Percentiles rank a stretch among this genome's conserved stretches.
Conservation (phyloP, 345 rosid species). For the Sapria himalayana region DNA sequence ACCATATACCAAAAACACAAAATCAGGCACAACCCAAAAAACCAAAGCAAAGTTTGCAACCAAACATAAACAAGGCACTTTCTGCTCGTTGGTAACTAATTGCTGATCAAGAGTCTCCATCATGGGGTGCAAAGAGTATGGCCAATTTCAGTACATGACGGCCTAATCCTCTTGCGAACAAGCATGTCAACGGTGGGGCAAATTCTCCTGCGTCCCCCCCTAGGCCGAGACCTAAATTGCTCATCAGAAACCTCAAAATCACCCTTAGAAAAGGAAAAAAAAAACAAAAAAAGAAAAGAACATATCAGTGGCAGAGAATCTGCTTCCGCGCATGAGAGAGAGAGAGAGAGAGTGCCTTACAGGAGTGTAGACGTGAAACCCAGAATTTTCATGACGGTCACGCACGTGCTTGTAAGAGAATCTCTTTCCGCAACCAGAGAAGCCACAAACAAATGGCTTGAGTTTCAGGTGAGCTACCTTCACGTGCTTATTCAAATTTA, state of each 20-base stretch:
- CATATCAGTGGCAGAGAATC: too few relatives aligned
- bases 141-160: slow-evolving; percentile 8
- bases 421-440: slow-evolving; percentile 41
- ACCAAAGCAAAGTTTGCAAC: too few relatives aligned
- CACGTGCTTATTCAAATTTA: slow-evolving; percentile 44
- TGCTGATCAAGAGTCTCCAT: neutral
- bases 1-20: too few relatives aligned
- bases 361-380: slow-evolving; percentile 26
- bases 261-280: slow-evolving; percentile 25
- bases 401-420: slow-evolving; percentile 72
- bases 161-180: slow-evolving; percentile 38
- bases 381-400: slow-evolving; percentile 48
- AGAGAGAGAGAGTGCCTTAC: too few relatives aligned
- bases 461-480: slow-evolving; percentile 50
- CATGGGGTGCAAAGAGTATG: neutral
- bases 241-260: slow-evolving; percentile 53
- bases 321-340: too few relatives aligned
- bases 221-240: slow-evolving; percentile 37
- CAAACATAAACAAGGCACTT: too few relatives aligned
- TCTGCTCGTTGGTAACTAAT: too few relatives aligned
- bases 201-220: slow-evolving; percentile 67
- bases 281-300: neutral
- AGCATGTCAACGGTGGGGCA: slow-evolving; percentile 35
- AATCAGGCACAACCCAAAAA: too few relatives aligned
- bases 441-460: slow-evolving; percentile 32